Evolutionary conservation across 2,329 filamentous ascomycete species (phyloP), one percentile per base, ranked within the genome.

Genomic region (Ceratocystis ficicola): DNA sequence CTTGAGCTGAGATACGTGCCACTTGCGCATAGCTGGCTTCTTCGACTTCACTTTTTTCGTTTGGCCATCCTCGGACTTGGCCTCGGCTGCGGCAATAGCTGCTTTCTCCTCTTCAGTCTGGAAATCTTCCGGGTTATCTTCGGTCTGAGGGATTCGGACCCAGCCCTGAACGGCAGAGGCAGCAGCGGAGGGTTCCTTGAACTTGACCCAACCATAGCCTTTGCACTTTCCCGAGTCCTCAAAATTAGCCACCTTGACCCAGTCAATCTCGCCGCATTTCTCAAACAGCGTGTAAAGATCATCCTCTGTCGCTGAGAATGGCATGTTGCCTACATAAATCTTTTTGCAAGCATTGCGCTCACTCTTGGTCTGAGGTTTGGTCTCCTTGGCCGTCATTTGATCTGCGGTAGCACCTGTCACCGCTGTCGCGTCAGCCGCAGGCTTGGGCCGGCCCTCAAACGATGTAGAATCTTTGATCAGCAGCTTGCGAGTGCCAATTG

Each of bases 191-290:
- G 92, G 73, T 63, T 91, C 86, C 73, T 87, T 86, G 76, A 97
- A 99, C 68, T 89, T 89, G 68, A 99, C 85, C 92, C 94, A 99
- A 5, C 87, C 94, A 76, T 88, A 99, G 20, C 94, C 95, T 78
- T 97, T 97, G 79, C 94, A 99, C 78, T 97, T 99, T 55, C 94
- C 94, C 22, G 87, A 87, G 75, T 99, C 95, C 75, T 97, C 90
- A 73, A 99, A 99, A 0, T 92, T 96, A 2, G 94, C 94, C 70
- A 97, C 80, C 76, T 95, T 93, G 69, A 90, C 83, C 77, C 89
- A 89, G 64, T 86, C 84, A 68, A 97, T 84, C 69, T 86, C 81
- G 63, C 94, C 94, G 73, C 93, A 97, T 74, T 87, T 89, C 62
- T 82, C 81, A 74, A 96, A 97, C 73, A 96, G 90, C 69, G 86